A percentile compares a stretch with the other conserved stretches of the same genome.
Conservation (phyloP, 768 basidiomycete genomes). For the Chalciporus sphaerocephalus region DNA sequence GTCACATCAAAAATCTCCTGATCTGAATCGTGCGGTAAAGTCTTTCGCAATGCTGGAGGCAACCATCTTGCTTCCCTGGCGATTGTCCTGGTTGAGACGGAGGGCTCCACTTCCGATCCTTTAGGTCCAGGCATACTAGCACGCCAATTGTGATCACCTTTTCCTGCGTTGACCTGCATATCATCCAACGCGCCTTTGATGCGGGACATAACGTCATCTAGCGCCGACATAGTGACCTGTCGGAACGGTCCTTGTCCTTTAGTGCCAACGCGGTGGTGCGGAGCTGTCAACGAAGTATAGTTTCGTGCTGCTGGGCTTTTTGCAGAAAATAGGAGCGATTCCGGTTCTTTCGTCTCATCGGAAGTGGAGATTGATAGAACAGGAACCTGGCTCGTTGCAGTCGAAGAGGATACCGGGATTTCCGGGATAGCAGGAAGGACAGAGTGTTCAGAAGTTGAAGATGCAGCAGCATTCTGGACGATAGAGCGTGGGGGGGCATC, state of each 20-base stretch:
- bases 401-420: slow-evolving; percentile 3
- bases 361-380: not conserved
- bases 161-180: slow-evolving; percentile 51
- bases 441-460: slow-evolving; percentile 16
- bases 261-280: slow-evolving; percentile 19
- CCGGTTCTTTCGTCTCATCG: slow-evolving; percentile 17
- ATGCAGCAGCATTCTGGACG: slow-evolving; percentile 35
- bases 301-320: slow-evolving; percentile 11
- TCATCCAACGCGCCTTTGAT: slow-evolving; percentile 76
- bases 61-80: slow-evolving; percentile 49
- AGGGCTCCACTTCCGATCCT: slow-evolving; percentile 17
- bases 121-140: slow-evolving; percentile 18
- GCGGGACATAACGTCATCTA: slow-evolving; percentile 80
- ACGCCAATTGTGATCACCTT: slow-evolving; percentile 21
- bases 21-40: slow-evolving; percentile 33
- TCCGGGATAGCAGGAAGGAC: slow-evolving; percentile 17
- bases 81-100: slow-evolving; percentile 9
- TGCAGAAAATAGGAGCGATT: slow-evolving; percentile 16
- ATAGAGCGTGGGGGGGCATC: slow-evolving; percentile 35
- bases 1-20: slow-evolving; percentile 47
- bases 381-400: slow-evolving; percentile 7
- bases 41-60: slow-evolving; percentile 48
- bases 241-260: slow-evolving; percentile 33
- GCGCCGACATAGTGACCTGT: slow-evolving; percentile 61
- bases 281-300: slow-evolving; percentile 13